Evolutionary conservation across 164 flowering plant species (phyloP), one percentile per base, ranked within the genome.

Genomic region (Santalum album): DNA sequence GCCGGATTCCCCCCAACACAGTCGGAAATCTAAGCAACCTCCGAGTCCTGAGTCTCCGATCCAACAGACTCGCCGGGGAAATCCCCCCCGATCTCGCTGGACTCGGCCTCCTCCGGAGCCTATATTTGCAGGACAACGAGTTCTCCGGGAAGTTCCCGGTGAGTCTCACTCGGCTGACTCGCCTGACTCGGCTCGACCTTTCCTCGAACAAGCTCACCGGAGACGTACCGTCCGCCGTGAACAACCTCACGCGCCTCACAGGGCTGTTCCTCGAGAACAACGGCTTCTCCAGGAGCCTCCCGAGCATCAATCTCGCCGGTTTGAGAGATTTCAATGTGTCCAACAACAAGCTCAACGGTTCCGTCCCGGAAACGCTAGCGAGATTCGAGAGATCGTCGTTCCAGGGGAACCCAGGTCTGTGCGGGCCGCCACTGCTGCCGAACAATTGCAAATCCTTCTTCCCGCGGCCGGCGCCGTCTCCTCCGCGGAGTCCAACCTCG

Each of bases 31-130:
- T 92, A 22, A 61, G 67, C 25, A 63, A 72, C 43, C 86, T 92
- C 21, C 76, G 96, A 3, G 79, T 92, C 16, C 82, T 92, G 25
- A 77, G 86, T 54, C 89, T 92, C 63, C 87, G 91, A 0, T 68
- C 84, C 12, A 92, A 92, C 56, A 68, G 77, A 3, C 81, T 92
- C 35, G 65, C 77, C 52, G 99, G 96, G 7, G 15, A 47, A 52
- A 47, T 89, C 42, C 99, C 99, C 0, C 15, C 75, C 4, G 99
- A 92, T 54, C 80, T 92, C 64, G 59, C 84, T 5, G 61, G 78
- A 42, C 67, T 92, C 21, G 73, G 70, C 5, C 26, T 63, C 4
- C 69, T 89, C 2, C 83, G 86, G 15, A 74, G 73, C 48, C 62
- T 89, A 11, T 92, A 77, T 58, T 69, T 89, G 1, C 96, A 89